Percentiles rank a stretch among this genome's conserved stretches.
These are phyloP conservation scores for Rhizophagus sp. DNA, from an alignment of 192 early-diverging fungal genomes.

Conservation along the genomic window DNA sequence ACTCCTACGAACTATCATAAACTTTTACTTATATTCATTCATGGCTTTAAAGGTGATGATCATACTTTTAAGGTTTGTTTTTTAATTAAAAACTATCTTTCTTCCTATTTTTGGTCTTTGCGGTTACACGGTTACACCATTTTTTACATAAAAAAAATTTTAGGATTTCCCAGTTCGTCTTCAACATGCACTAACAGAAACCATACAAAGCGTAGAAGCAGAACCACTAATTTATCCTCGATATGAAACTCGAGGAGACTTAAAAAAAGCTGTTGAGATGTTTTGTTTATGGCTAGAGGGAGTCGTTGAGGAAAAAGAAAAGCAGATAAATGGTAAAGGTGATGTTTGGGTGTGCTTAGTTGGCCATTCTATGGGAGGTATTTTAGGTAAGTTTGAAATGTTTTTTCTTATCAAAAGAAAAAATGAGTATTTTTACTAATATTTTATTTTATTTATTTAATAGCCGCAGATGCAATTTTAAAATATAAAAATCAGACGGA, in stretches of 20 bases:
- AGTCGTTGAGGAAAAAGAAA: conserved; percentile 1
- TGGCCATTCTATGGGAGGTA: conserved; percentile 62
- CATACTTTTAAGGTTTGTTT: conserved; percentile 44
- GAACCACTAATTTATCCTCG: conserved; percentile 53
- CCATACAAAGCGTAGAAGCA: conserved; percentile 40
- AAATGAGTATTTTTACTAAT: neutral
- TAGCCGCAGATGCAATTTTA: conserved; percentile 55
- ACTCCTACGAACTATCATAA: conserved; percentile 34
- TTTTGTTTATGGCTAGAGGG: conserved; percentile 51
- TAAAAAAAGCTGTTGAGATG: conserved; percentile 45
- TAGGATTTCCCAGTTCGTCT: conserved; percentile 57
- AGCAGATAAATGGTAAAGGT: conserved; percentile 2
- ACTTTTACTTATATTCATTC: conserved; percentile 55
- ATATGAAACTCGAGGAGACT: conserved; percentile 59
- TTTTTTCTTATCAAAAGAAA: no score
- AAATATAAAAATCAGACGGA: conserved; percentile 12
- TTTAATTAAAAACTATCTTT: neutral
- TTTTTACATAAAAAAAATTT: neutral
- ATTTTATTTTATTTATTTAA: neutral
- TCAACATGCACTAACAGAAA: conserved; percentile 46
- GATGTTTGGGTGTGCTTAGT: conserved; percentile 37
- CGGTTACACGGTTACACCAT: neutral
- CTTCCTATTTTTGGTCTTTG: no score
- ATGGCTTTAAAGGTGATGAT: conserved; percentile 61
- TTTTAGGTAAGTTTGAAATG: conserved; percentile 49